These are phyloP conservation scores for Pseudogymnoascus sp. DNA, from an alignment of 2,329 filamentous ascomycete species.

Conservation along the genomic window DNA sequence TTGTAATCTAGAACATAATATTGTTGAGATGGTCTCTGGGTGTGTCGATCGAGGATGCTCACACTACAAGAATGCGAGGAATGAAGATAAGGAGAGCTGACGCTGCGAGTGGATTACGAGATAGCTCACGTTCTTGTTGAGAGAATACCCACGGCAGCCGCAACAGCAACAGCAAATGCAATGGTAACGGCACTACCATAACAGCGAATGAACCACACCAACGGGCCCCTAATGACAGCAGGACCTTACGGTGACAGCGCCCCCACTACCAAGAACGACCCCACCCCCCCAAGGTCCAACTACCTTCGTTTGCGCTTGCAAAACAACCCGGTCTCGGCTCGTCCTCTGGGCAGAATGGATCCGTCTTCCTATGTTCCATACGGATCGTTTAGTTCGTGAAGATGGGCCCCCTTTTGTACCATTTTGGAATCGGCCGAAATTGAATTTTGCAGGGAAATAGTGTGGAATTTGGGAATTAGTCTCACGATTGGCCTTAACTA, in stretches of 20 bases:
- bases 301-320: not conserved
- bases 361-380: not conserved
- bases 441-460: not conserved
- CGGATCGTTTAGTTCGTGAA: not conserved
- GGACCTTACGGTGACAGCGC: not conserved
- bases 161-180: too few relatives aligned
- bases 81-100: too few relatives aligned
- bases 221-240: not conserved
- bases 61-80: too few relatives aligned
- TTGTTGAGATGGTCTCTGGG: too few relatives aligned
- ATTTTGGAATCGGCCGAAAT: not conserved
- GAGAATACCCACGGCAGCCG: too few relatives aligned
- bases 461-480: not conserved
- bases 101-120: too few relatives aligned
- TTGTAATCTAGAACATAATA: too few relatives aligned
- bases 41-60: too few relatives aligned
- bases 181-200: not conserved
- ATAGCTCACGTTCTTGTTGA: too few relatives aligned
- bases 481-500: not conserved
- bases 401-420: not conserved
- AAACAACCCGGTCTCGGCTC: not conserved
- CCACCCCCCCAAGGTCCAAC: not conserved
- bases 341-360: not conserved
- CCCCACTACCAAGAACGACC: not conserved
- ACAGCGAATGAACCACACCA: not conserved